A percentile compares a stretch with the other conserved stretches of the same genome.
phyloP scores from a whole-genome alignment of 768 basidiomycete genomes.

The Mycena rosella region DNA sequence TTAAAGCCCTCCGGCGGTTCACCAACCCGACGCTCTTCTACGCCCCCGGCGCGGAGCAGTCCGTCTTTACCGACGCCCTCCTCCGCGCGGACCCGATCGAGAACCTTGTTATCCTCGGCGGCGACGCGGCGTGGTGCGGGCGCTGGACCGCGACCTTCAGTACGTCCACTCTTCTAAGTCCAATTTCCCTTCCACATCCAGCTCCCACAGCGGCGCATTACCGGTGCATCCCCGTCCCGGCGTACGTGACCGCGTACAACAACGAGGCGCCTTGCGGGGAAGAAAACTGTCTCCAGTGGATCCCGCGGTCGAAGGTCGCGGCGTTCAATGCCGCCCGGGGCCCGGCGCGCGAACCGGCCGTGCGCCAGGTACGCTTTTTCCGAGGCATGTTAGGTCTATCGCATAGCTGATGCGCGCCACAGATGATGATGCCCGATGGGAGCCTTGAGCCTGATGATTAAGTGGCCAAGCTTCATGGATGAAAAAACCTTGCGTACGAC shows the following conservation, averaged over 20 bases:
- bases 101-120: constrained; percentile 30
- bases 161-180: background rate
- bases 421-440: constrained; percentile 8
- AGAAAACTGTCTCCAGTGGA: constrained; percentile 26
- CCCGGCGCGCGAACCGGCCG: constrained; percentile 10
- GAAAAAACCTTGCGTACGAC: too few relatives aligned
- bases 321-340: constrained; percentile 21
- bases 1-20: constrained; percentile 25
- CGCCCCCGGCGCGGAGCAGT: constrained; percentile 33
- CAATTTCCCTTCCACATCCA: too few relatives aligned
- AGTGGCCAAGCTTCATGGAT: too few relatives aligned
- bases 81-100: constrained; percentile 19
- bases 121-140: constrained; percentile 29
- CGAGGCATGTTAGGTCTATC: background rate
- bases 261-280: constrained; percentile 27
- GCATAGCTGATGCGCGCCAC: background rate
- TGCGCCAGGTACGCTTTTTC: constrained; percentile 14
- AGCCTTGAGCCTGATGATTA: constrained; percentile 8
- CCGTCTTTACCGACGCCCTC: constrained; percentile 27
- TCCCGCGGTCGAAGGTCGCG: constrained; percentile 4
- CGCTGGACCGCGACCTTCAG: constrained; percentile 4
- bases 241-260: constrained; percentile 1
- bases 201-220: constrained; percentile 27
- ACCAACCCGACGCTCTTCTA: constrained; percentile 34
- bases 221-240: constrained; percentile 6